Conservation (phyloP, 129 eudicot genomes). For the Cynara cardunculus region DNA sequence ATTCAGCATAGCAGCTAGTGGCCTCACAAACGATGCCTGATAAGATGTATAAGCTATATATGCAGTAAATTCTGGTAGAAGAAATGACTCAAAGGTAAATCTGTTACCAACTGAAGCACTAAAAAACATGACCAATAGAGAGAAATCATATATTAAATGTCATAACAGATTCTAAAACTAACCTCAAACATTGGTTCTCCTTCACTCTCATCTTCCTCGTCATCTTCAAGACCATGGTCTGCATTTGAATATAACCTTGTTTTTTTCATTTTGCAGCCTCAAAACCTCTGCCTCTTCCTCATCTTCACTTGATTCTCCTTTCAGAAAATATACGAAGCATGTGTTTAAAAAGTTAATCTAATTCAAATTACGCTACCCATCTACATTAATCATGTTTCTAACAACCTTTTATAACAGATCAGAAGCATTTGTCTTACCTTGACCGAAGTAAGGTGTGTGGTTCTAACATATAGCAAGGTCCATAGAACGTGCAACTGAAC, state of each 20-base stretch:
- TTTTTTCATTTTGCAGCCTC: constrained; percentile 56
- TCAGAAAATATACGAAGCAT: not conserved
- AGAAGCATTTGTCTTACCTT: no score
- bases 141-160: not conserved
- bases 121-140: not conserved
- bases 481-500: no score
- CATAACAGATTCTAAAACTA: not conserved
- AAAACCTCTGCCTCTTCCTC: constrained; percentile 82
- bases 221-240: constrained; percentile 70
- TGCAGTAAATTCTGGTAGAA: no score
- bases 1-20: no score
- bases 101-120: not conserved
- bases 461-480: not conserved
- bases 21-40: no score
- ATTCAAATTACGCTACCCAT: not conserved
- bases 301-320: constrained; percentile 67
- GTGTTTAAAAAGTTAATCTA: not conserved
- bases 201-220: constrained; percentile 48
- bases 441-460: not conserved
- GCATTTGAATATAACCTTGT: constrained; percentile 44
- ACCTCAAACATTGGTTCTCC: constrained; percentile 81
- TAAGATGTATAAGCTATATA: no score
- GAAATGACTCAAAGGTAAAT: not conserved
- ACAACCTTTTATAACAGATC: no score
- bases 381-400: not conserved